Base-by-base conservation (phyloP, 2,329 filamentous ascomycete genomes). In the Neonectria neomacrospora region DNA sequence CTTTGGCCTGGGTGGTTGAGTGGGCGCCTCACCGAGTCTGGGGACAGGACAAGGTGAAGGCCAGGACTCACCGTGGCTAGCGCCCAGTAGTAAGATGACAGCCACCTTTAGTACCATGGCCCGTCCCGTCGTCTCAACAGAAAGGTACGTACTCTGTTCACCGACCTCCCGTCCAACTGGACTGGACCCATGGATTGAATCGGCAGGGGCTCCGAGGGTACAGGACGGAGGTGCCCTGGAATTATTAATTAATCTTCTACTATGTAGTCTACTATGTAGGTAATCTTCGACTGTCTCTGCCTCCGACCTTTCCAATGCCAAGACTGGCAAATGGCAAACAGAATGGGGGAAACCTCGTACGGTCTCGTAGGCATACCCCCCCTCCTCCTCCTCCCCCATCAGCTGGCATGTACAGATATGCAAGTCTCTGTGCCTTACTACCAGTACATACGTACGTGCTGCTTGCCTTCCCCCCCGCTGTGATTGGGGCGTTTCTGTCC, bases 61-160 rank as follows among this genome's bases (percentile, higher is more conserved):
- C 34, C 23, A 20, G 26, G 6, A 54, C 32, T 54, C 59, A 62
- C 59, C 59, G 58, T 50, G 54, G 32, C 41, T 52, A 54, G 48
- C 47, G 48, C 30, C 54, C 6, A 26, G 3, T 32, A 26, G 3
- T 32, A 47, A 58, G 53, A 53, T 54, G 41, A 57, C 32, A 16
- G 34, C 34, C 6, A 37, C 7, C 34, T 6, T 6, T 3, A n/a
- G n/a, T n/a, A 3, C 23, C 23, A 6, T 3, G 23, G 23, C 23
- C 23, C 23, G 28, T 30, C 28, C 28, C 28, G 30, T 7, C 34
- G 28, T n/a, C 58, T 62, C 59, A 62, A 62, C 59, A 62, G 59
- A 62, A 62, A 57, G 59, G 48, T 57, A 62, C 59, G 54, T 57
- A 62, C 48, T 32, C n/a, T 22, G 34, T 37, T 41, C 47, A 34